These are phyloP conservation scores for Leucaena leucocephala DNA, from an alignment of 306 rosid genomes.

Conservation along the genomic window DNA sequence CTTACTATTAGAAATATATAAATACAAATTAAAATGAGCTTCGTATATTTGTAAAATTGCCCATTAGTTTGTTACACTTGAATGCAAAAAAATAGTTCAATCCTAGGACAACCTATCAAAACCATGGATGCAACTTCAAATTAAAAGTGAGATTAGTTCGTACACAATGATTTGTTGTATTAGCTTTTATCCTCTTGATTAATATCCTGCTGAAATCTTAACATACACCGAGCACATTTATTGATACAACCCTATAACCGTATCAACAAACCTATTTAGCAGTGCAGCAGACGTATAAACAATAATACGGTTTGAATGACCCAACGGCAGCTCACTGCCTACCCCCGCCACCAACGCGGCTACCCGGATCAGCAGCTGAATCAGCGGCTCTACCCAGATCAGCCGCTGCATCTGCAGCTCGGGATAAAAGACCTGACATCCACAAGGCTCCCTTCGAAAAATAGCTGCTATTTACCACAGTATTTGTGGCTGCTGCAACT, in stretches of 20 bases:
- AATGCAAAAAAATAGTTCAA: background rate
- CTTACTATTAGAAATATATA: background rate
- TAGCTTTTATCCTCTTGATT: background rate
- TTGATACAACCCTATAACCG: background rate
- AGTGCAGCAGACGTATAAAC: conserved; percentile 27
- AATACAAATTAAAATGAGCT: too few relatives aligned
- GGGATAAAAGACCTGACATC: conserved; percentile 68
- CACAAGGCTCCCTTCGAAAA: conserved; percentile 84
- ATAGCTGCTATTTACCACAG: conserved; percentile 72
- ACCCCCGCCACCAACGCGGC: conserved; percentile 35
- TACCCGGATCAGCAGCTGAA: conserved; percentile 68
- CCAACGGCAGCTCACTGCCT: conserved; percentile 41
- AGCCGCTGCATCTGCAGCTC: conserved; percentile 68
- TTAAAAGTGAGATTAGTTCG: background rate
- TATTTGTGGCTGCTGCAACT: conserved; percentile 70
- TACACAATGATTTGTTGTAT: background rate
- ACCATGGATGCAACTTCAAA: background rate
- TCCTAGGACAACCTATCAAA: background rate
- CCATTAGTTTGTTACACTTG: background rate
- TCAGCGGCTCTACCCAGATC: conserved; percentile 75
- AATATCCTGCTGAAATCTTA: background rate
- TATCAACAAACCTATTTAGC: conserved; percentile 12
- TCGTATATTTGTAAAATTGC: too few relatives aligned
- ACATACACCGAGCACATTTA: background rate
- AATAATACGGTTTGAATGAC: background rate